A percentile compares a stretch with the other conserved stretches of the same genome.
phyloP scores from a whole-genome alignment of 805 yeast species.

The Saccharomycopsis olivae region DNA sequence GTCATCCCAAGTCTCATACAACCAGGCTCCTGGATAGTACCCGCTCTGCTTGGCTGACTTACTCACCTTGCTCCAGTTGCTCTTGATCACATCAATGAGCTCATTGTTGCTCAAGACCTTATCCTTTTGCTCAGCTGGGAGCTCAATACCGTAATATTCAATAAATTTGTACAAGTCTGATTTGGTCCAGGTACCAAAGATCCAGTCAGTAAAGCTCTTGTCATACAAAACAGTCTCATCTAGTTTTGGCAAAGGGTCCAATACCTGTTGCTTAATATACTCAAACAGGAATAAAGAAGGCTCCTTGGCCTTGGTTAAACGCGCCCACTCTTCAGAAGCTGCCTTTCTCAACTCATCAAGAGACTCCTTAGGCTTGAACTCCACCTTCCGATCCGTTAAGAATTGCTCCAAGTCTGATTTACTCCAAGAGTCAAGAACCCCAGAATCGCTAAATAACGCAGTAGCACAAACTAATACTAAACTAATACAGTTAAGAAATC shows the following conservation, averaged over 20 bases:
- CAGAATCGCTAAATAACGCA: too few relatives aligned
- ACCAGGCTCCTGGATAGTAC: constrained; percentile 39
- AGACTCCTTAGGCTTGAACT: background rate
- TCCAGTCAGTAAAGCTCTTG: constrained; percentile 27
- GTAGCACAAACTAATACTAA: too few relatives aligned
- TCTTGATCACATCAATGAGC: constrained; percentile 27
- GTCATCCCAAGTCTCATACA: constrained; percentile 43
- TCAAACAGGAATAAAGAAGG: background rate
- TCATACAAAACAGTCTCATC: background rate
- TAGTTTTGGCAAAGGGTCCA: background rate
- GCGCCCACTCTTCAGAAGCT: background rate
- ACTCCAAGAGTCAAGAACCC: background rate
- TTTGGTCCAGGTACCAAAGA: constrained; percentile 38
- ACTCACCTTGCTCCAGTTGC: constrained; percentile 33
- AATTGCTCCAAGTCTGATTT: background rate
- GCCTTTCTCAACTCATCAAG: background rate
- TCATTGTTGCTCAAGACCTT: constrained; percentile 22
- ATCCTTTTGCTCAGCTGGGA: constrained; percentile 13
- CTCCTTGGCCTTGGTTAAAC: background rate
- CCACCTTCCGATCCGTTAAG: background rate
- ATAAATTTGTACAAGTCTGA: constrained; percentile 27
- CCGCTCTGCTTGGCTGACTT: constrained; percentile 33
- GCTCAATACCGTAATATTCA: constrained; percentile 25
- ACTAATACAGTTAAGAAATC: too few relatives aligned
- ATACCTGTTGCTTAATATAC: background rate